Evolutionary conservation across 2,329 filamentous ascomycete genomes (phyloP), one percentile per base, ranked within the genome.

Genomic region (Ophiocordyceps sinensis): DNA sequence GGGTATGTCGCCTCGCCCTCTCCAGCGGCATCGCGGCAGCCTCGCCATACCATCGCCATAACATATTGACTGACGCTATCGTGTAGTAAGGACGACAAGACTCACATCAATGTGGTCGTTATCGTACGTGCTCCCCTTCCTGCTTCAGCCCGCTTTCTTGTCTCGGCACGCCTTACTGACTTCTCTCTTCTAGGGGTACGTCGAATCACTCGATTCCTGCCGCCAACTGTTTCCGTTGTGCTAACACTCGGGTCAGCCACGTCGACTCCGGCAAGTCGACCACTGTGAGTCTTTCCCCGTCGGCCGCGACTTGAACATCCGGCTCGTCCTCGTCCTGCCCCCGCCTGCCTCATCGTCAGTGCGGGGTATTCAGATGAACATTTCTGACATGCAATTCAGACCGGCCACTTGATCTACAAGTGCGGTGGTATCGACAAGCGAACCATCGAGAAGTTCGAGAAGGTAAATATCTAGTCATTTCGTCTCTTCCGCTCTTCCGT

Each of bases 381-480:
- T 3, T 49, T 45, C 52, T 52, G 43, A 60, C 46, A 28, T 19
- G 17, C 57, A 46, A 54, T 60, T 26, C 57, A 68, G 67, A 83
- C 70, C 60, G 79, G 81, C 70, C 81, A 89, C 77, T 82, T 98
- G 81, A 96, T 98, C 85, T 96, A 96, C 87, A 89, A 98, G 84
- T 96, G 91, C 79, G 91, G 91, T 83, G 91, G 91, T 86, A 98
- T 96, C 66, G 91, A 98, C 85, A 87, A 89, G 80, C 89, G 91
- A 87, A 96, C 89, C 71, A 98, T 98, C 68, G 91, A 98, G 84
- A 98, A 98, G 85, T 98, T 98, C 82, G 91, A 98, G 88, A 98
- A 98, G 86, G 87, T 93, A 71, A 67, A 79, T 46, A 32, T 45
- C 19, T 13, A 7, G 14, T 34, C 17, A 28, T 37, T 19, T 19